Conservation (phyloP, 192 early-diverging fungal genomes). For the Spizellomyces sp. region DNA sequence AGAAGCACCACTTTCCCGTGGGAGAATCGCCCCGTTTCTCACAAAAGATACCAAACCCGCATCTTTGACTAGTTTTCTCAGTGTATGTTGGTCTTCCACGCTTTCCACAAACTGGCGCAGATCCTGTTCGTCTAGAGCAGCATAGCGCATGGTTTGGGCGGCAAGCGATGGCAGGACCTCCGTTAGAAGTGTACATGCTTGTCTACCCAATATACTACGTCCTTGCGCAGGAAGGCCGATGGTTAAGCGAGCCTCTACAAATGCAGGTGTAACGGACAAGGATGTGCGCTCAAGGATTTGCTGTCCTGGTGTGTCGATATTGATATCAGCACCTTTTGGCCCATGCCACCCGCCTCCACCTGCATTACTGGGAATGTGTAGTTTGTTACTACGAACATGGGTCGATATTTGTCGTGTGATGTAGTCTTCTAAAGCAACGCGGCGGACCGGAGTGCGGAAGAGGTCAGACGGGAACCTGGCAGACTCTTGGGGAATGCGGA, state of each 20-base stretch:
- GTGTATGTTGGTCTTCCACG: constrained; percentile 52
- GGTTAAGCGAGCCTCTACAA: constrained; percentile 49
- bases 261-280: constrained; percentile 27
- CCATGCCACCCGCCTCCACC: constrained; percentile 30
- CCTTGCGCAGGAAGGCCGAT: constrained; percentile 51
- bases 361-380: background rate
- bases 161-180: constrained; percentile 44
- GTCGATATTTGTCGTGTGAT: constrained; percentile 34
- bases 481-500: constrained; percentile 36
- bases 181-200: constrained; percentile 44
- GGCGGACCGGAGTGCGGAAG: constrained; percentile 33
- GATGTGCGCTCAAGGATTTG: constrained; percentile 57
- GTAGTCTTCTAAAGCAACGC: constrained; percentile 47
- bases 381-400: constrained; percentile 4
- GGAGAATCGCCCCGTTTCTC: constrained; percentile 53
- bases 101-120: constrained; percentile 40
- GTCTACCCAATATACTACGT: constrained; percentile 44
- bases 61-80: constrained; percentile 40
- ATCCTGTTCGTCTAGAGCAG: constrained; percentile 22
- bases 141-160: constrained; percentile 29
- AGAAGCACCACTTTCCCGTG: constrained; percentile 50
- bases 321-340: constrained; percentile 23
- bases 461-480: constrained; percentile 33
- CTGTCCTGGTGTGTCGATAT: constrained; percentile 52
- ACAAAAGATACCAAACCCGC: constrained; percentile 51